Conservation (phyloP, 176 grass and related monocot species). For the Avena sativa region DNA sequence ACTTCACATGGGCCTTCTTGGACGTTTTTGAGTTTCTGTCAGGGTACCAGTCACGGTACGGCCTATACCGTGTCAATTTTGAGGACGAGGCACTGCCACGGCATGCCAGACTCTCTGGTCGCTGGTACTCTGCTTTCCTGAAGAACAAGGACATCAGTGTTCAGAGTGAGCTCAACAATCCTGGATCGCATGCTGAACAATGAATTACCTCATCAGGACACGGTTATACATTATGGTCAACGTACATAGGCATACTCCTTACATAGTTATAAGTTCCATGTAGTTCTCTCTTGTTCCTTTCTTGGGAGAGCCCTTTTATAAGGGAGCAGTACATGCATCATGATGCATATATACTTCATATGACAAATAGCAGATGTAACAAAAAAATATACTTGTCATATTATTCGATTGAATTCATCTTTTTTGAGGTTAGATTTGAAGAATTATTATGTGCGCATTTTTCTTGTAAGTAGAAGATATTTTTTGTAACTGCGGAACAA, state of each 20-base stretch:
- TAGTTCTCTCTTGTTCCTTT: background rate
- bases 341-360: background rate
- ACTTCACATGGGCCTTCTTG: constrained; percentile 69
- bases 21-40: constrained; percentile 63
- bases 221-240: background rate
- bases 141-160: constrained; percentile 17
- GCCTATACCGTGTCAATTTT: constrained; percentile 72
- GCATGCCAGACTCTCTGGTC: constrained; percentile 56
- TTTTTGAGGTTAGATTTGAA: background rate
- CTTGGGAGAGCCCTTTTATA: background rate
- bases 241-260: background rate
- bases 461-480: background rate
- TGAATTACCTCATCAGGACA: background rate
- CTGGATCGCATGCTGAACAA: constrained; percentile 12
- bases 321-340: background rate
- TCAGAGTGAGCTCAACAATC: background rate
- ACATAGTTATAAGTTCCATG: background rate
- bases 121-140: constrained; percentile 65
- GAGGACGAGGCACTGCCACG: constrained; percentile 42
- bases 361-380: background rate
- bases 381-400: background rate
- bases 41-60: constrained; percentile 54
- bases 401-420: background rate
- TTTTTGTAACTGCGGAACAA: too few species aligned
- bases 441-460: background rate